Conservation (phyloP, 139 green algal genomes). For the Picochlorum sp. region DNA sequence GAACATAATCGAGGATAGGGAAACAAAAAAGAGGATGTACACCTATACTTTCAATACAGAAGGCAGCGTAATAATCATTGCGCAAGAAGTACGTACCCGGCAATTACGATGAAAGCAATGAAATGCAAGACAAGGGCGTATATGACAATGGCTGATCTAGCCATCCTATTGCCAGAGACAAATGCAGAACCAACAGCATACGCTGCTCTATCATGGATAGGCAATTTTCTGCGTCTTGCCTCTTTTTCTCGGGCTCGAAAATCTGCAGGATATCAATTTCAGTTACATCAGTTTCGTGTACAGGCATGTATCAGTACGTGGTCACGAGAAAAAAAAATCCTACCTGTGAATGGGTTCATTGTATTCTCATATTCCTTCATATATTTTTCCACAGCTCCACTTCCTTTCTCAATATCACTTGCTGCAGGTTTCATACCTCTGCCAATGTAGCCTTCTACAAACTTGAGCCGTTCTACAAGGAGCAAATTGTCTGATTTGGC, state of each 20-base stretch:
- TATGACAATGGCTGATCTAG: conserved; percentile 40
- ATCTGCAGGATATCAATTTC: conserved; percentile 15
- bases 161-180: conserved; percentile 22
- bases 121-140: conserved; percentile 80
- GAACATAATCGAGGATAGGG: too few species aligned
- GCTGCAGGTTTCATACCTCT: conserved; percentile 1
- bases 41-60: too few species aligned
- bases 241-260: conserved; percentile 23
- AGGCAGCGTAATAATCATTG: too few species aligned
- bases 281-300: background rate
- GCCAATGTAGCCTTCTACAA: conserved; percentile 32
- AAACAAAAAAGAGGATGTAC: too few species aligned
- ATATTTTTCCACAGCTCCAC: conserved; percentile 69
- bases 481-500: conserved; percentile 77
- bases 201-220: conserved; percentile 11
- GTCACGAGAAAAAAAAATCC: too few species aligned
- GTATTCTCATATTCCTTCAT: conserved; percentile 72
- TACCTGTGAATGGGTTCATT: conserved; percentile 84
- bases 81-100: background rate
- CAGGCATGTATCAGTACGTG: background rate
- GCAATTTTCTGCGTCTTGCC: conserved; percentile 8
- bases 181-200: conserved; percentile 21
- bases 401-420: conserved; percentile 43
- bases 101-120: conserved; percentile 62
- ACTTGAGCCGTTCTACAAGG: conserved; percentile 78